Conservation (phyloP, 176 grass and related monocot species). For the Oryza rufipogon region DNA sequence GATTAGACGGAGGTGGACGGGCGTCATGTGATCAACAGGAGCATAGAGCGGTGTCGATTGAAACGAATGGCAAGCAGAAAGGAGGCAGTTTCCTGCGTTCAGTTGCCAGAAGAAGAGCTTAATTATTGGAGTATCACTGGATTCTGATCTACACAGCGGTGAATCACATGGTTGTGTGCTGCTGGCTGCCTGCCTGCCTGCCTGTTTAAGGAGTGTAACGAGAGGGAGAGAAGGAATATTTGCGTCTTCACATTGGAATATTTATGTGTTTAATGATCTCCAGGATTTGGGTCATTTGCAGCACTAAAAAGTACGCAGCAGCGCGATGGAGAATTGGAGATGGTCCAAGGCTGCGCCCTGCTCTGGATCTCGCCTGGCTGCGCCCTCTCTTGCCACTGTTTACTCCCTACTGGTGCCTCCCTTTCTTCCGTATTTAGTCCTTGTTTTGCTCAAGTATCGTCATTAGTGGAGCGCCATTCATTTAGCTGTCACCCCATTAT, state of each 20-base stretch:
- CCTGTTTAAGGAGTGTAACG: not conserved
- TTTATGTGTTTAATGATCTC: slow-evolving; percentile 10
- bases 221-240: not conserved
- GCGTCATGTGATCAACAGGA: not conserved
- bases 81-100: not conserved
- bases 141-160: slow-evolving; percentile 11
- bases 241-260: slow-evolving; percentile 3
- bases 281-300: slow-evolving; percentile 34
- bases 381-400: not conserved
- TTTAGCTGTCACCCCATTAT: slow-evolving; percentile 19
- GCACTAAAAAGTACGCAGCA: not conserved
- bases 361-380: slow-evolving; percentile 37
- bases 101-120: not conserved
- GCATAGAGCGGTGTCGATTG: not conserved
- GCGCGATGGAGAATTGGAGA: not conserved
- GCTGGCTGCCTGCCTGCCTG: not conserved
- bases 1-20: no score
- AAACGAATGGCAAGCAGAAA: not conserved
- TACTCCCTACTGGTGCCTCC: not conserved
- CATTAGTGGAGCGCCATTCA: slow-evolving; percentile 19
- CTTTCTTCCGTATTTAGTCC: no score
- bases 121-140: not conserved
- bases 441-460: not conserved
- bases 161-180: slow-evolving; percentile 18
- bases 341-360: slow-evolving; percentile 1